These are phyloP conservation scores for Cladosporium sp. DNA, from an alignment of 2,329 filamentous ascomycete species.

Conservation along the genomic window DNA sequence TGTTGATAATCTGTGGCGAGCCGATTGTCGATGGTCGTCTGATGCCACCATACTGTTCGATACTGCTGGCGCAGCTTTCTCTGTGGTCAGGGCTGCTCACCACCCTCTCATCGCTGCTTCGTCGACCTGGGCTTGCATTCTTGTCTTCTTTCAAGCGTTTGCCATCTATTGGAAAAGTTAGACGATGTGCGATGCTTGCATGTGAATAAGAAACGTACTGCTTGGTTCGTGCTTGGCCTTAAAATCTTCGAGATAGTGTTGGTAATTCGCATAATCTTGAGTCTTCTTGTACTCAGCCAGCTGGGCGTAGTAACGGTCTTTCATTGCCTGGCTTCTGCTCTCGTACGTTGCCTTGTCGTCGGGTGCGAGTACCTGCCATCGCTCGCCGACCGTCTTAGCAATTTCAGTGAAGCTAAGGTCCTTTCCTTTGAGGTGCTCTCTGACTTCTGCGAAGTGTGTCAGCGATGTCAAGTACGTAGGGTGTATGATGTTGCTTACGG, in stretches of 20 bases:
- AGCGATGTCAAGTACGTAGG: background rate
- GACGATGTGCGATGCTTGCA: background rate
- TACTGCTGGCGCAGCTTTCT: slow-evolving; percentile 11
- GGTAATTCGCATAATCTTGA: slow-evolving; percentile 66
- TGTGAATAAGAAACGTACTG: background rate
- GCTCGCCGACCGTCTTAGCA: slow-evolving; percentile 92
- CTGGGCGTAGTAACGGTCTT: slow-evolving; percentile 75
- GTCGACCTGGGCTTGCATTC: background rate
- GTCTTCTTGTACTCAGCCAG: slow-evolving; percentile 78
- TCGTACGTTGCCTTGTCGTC: slow-evolving; percentile 73
- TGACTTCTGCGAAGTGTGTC: slow-evolving; percentile 59
- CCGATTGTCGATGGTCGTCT: slow-evolving; percentile 2
- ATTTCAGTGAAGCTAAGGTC: slow-evolving; percentile 86
- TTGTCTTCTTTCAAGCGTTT: slow-evolving; percentile 17
- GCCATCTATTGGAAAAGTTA: background rate
- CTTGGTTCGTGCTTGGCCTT: slow-evolving; percentile 63
- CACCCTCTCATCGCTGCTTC: slow-evolving; percentile 12
- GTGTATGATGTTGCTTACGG: slow-evolving; percentile 55
- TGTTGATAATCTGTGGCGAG: background rate
- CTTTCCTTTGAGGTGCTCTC: slow-evolving; percentile 74
- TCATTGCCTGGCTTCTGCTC: slow-evolving; percentile 69
- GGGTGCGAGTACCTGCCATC: slow-evolving; percentile 75
- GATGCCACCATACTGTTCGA: background rate
- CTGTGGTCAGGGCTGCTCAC: slow-evolving; percentile 12
- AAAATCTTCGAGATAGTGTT: slow-evolving; percentile 74